phyloP scores from a whole-genome alignment of 1,284 basidiomycete genomes.

The Ganoderma leucocontextum region DNA sequence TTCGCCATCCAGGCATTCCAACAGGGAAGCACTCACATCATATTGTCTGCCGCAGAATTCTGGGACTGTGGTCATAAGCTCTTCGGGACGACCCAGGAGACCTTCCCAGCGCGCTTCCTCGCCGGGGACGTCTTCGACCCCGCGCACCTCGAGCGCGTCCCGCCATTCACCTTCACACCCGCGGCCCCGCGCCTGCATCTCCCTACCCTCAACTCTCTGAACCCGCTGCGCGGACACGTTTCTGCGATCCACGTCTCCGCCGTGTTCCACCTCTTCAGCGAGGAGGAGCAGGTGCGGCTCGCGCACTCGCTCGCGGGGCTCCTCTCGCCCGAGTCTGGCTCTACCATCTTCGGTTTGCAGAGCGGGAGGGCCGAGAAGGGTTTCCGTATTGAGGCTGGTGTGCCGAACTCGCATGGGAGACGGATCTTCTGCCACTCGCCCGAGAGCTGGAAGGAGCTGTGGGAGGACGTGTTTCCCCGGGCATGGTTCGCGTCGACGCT shows the following conservation, averaged over 20 bases:
- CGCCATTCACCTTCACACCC: slow-evolving; percentile 35
- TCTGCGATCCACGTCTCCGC: slow-evolving; percentile 54
- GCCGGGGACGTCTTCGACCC: slow-evolving; percentile 51
- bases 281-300: slow-evolving; percentile 49
- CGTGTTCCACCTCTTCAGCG: slow-evolving; percentile 58
- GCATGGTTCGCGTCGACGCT: slow-evolving; percentile 47
- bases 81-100: slow-evolving; percentile 41
- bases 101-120: slow-evolving; percentile 53
- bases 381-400: slow-evolving; percentile 13
- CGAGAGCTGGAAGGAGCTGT: slow-evolving; percentile 51
- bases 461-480: slow-evolving; percentile 51
- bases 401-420: slow-evolving; percentile 16
- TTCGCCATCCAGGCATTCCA: neutral
- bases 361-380: slow-evolving; percentile 32
- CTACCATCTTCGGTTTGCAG: slow-evolving; percentile 46
- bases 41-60: slow-evolving; percentile 36
- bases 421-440: slow-evolving; percentile 45
- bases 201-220: slow-evolving; percentile 46
- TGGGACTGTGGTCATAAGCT: slow-evolving; percentile 43
- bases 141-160: slow-evolving; percentile 37
- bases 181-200: slow-evolving; percentile 42
- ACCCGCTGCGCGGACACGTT: slow-evolving; percentile 50
- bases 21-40: slow-evolving; percentile 14
- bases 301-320: slow-evolving; percentile 49
- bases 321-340: slow-evolving; percentile 45